Evolutionary conservation across 371 early-diverging fungal genomes (phyloP), one percentile per base, ranked within the genome.

Genomic region (Capillidium heterosporum): DNA sequence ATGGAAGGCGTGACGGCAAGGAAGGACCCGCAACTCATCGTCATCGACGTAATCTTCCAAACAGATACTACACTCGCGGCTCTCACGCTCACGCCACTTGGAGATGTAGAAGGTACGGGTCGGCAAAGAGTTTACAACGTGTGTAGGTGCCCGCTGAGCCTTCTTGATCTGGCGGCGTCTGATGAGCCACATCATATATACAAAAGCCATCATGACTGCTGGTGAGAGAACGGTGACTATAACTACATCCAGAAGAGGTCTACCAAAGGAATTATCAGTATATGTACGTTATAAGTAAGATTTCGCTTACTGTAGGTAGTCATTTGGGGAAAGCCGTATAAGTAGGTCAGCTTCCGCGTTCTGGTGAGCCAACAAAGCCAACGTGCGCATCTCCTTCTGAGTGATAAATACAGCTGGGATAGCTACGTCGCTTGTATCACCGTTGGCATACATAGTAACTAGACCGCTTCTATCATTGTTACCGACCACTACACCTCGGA

Each of bases 1-100:
- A 63, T 98, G 98, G 68, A 89, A 98, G 52, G 76, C 75, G 67
- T 98, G 98, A 35, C 69, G 69, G 67, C 98, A 98, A 0, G 86
- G 85, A 50, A 98, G 67, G 8, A 80, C 70, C 7, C 95, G 67
- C 32, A 95, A 63, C 50, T 77, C 71, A 27, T 88, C 87, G 2
- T 79, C 84, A 29, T 80, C 78, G 29, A 71, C 69, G 69, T 85
- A 96, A 52, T 87, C 89, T 28, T 90, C 90, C 58, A 96, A 69
- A 70, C 98, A 98, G 48, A 98, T 90, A 24, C 84, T 85, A 66
- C 98, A 98, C 40, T 83, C 83, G 29, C 77, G 76, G 17, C 80
- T 74, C 39, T 85, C 88, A 48, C 74, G 71, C 42, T 69, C 73
- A 51, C 63, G 59, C n/a, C 61, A 44, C 43, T 84, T 81, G 52